These are phyloP conservation scores for Pleomassaria siparia DNA, from an alignment of 2,329 filamentous ascomycete genomes.

Conservation along the genomic window DNA sequence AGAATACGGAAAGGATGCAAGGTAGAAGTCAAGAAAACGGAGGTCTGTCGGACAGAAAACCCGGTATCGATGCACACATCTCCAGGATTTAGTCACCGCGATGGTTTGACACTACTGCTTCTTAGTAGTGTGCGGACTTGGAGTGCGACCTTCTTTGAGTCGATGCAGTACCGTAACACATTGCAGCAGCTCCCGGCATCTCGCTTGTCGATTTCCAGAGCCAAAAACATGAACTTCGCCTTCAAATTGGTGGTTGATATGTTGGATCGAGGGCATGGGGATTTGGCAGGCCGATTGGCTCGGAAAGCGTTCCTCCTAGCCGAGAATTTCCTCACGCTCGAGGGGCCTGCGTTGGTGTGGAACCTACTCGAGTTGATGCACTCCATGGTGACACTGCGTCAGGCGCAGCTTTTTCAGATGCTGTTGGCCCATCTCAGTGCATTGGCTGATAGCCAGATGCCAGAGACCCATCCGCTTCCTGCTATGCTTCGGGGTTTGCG, in stretches of 20 bases:
- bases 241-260: background rate
- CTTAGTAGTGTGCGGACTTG: background rate
- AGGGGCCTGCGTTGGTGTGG: conserved; percentile 1
- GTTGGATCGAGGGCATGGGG: background rate
- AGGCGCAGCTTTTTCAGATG: background rate
- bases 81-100: background rate
- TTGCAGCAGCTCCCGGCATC: background rate
- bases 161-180: background rate
- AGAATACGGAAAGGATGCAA: background rate
- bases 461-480: background rate
- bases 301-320: background rate
- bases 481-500: background rate
- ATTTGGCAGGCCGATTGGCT: background rate
- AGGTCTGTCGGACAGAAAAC: background rate
- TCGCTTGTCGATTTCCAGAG: background rate
- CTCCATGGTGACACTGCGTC: background rate
- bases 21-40: background rate
- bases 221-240: background rate
- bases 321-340: background rate
- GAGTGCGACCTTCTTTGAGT: background rate
- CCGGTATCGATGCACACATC: background rate
- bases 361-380: conserved; percentile 1
- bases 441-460: background rate
- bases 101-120: background rate
- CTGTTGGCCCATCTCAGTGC: background rate